Percentiles rank a stretch among this genome's conserved stretches.
These are phyloP conservation scores for Metschnikowia proteae DNA, from an alignment of 805 yeast species.

Conservation along the genomic window DNA sequence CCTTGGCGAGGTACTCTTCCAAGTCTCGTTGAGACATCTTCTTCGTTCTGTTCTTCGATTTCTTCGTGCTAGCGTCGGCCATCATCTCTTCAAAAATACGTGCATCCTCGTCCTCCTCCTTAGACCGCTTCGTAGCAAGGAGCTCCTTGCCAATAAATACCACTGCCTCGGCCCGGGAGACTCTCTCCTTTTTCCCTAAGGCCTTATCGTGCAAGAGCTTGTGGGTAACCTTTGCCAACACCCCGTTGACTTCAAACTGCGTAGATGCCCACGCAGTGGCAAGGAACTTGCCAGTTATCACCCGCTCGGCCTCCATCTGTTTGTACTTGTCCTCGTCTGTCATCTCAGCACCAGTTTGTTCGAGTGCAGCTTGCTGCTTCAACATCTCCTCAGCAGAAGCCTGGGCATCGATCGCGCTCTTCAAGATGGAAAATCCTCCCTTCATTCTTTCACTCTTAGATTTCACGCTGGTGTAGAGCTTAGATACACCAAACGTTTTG, in stretches of 20 bases:
- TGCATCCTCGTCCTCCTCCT: slow-evolving; percentile 91
- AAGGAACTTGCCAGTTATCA: slow-evolving; percentile 81
- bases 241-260: slow-evolving; percentile 80
- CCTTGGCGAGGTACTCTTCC: slow-evolving; percentile 9
- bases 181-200: slow-evolving; percentile 57
- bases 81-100: slow-evolving; percentile 87
- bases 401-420: slow-evolving; percentile 87
- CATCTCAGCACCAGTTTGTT: slow-evolving; percentile 29
- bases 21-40: slow-evolving; percentile 12
- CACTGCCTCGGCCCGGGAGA: slow-evolving; percentile 77
- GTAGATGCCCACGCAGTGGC: slow-evolving; percentile 97
- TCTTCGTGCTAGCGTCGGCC: slow-evolving; percentile 72
- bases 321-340: slow-evolving; percentile 31
- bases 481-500: slow-evolving; percentile 82
- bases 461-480: slow-evolving; percentile 73
- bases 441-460: slow-evolving; percentile 81
- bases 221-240: slow-evolving; percentile 70
- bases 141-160: slow-evolving; percentile 68
- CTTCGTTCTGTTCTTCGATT: slow-evolving; percentile 25
- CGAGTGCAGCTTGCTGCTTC: slow-evolving; percentile 56
- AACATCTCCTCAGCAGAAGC: slow-evolving; percentile 63
- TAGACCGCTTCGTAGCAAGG: slow-evolving; percentile 62
- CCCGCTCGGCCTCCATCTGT: slow-evolving; percentile 71
- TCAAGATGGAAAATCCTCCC: slow-evolving; percentile 76
- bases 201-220: slow-evolving; percentile 50